A percentile compares a stretch with the other conserved stretches of the same genome.
Conservation (phyloP, 2,329 filamentous ascomycete species). For the Stachybotrys chartarum region DNA sequence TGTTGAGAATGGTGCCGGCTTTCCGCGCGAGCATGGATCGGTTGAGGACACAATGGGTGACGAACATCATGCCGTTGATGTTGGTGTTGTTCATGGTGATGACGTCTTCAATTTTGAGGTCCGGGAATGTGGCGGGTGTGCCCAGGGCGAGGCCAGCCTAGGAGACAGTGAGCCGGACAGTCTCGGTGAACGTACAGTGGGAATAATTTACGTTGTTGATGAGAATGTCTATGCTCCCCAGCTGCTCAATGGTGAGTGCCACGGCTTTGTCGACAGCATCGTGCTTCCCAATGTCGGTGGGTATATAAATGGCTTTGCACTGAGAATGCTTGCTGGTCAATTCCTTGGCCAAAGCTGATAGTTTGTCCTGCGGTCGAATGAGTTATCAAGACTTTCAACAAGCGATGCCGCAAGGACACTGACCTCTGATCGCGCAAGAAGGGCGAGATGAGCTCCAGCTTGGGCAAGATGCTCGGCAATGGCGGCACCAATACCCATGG, state of each 20-base stretch:
- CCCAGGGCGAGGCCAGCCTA: constrained; percentile 33
- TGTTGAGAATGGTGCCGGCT: constrained; percentile 37
- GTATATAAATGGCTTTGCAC: constrained; percentile 1
- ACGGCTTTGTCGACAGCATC: constrained; percentile 23
- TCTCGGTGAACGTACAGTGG: not conserved
- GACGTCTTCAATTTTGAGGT: constrained; percentile 32
- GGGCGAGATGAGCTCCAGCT: constrained; percentile 31
- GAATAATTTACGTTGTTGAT: constrained; percentile 31
- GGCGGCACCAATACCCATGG: constrained; percentile 38
- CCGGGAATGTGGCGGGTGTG: constrained; percentile 32
- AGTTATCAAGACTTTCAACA: not conserved
- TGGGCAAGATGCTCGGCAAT: constrained; percentile 31
- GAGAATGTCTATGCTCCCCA: constrained; percentile 33
- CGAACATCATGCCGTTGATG: constrained; percentile 39
- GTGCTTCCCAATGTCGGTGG: constrained; percentile 22
- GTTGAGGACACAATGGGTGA: constrained; percentile 36
- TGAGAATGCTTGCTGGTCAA: constrained; percentile 8
- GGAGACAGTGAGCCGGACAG: not conserved
- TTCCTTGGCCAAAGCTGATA: constrained; percentile 11
- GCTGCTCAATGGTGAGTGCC: constrained; percentile 18
- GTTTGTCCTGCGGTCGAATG: constrained; percentile 12
- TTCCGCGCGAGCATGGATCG: constrained; percentile 29
- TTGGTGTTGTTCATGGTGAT: constrained; percentile 39
- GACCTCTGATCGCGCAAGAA: constrained; percentile 28
- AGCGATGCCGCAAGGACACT: not conserved